phyloP scores from a whole-genome alignment of 768 basidiomycete genomes.

The Xerocomus spinulosus region DNA sequence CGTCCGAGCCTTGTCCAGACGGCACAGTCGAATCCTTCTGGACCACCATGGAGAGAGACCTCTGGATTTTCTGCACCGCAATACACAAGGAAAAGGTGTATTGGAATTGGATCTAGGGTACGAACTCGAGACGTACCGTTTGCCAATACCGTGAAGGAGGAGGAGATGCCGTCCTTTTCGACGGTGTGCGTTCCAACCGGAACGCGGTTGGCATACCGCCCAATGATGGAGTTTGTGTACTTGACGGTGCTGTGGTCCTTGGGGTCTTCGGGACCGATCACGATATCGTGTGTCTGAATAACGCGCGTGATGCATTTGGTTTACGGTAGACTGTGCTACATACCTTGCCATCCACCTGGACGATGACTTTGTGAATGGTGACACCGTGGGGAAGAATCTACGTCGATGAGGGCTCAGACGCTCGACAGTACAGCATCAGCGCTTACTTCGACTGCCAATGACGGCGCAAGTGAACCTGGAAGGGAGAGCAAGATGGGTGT shows the following conservation, averaged over 20 bases:
- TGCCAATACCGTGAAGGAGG: slow-evolving; percentile 41
- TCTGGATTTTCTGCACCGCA: slow-evolving; percentile 44
- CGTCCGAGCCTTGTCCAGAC: slow-evolving; percentile 46
- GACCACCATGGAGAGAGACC: slow-evolving; percentile 73
- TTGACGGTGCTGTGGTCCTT: slow-evolving; percentile 54
- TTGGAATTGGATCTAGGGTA: neutral
- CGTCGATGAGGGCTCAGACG: neutral
- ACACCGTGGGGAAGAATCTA: slow-evolving; percentile 65
- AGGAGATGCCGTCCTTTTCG: slow-evolving; percentile 48
- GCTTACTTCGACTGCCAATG: slow-evolving; percentile 62
- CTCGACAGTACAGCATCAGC: slow-evolving; percentile 11
- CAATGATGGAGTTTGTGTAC: slow-evolving; percentile 71
- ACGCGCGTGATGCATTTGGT: neutral
- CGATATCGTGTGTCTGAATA: slow-evolving; percentile 65
- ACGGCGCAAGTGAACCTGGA: slow-evolving; percentile 46
- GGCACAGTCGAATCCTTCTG: slow-evolving; percentile 56
- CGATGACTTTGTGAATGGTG: slow-evolving; percentile 63
- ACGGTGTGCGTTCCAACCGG: slow-evolving; percentile 53
- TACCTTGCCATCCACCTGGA: slow-evolving; percentile 63
- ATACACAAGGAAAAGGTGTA: too few relatives aligned
- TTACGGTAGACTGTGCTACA: slow-evolving; percentile 4
- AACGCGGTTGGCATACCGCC: slow-evolving; percentile 69
- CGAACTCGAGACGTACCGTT: slow-evolving; percentile 35
- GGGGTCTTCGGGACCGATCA: slow-evolving; percentile 67
- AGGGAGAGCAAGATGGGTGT: slow-evolving; percentile 51